Conservation (phyloP, 768 basidiomycete genomes). For the Galerina marginata region DNA sequence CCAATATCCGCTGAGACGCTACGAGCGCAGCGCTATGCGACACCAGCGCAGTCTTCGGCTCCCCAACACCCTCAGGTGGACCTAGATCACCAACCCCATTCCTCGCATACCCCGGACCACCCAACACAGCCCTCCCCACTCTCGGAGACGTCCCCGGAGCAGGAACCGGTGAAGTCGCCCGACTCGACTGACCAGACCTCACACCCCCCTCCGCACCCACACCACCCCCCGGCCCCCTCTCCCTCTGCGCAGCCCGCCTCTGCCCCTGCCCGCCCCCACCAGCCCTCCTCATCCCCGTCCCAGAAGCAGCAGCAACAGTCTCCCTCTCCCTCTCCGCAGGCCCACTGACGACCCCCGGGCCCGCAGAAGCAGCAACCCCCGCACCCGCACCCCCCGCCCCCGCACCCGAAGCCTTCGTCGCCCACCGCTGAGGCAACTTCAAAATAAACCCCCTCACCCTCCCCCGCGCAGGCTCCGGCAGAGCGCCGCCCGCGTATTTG, state of each 20-base stretch:
- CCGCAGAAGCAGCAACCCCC: neutral
- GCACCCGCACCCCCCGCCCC: neutral
- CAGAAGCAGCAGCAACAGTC: conserved; percentile 43
- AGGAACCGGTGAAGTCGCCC: conserved; percentile 26
- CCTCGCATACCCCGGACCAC: neutral
- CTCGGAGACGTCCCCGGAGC: conserved; percentile 14
- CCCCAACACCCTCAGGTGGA: neutral
- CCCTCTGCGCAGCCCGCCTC: conserved; percentile 40
- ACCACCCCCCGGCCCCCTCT: too few species aligned
- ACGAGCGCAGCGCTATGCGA: conserved; percentile 64
- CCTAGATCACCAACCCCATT: too few species aligned
- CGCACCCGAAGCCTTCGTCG: conserved; percentile 11
- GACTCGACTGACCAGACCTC: neutral
- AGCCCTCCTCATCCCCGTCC: conserved; percentile 36
- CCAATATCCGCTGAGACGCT: conserved; percentile 81
- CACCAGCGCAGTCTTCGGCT: conserved; percentile 22
- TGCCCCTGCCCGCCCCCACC: conserved; percentile 31
- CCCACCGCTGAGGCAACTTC: conserved; percentile 26
- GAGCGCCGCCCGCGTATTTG: conserved; percentile 83
- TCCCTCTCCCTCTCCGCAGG: conserved; percentile 25
- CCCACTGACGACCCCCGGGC: too few species aligned
- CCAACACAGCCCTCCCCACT: conserved; percentile 8
- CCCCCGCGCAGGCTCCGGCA: conserved; percentile 68
- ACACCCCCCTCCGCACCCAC: conserved; percentile 34
- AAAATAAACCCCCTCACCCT: conserved; percentile 26